Evolutionary conservation across 495 filamentous ascomycete species (phyloP), one percentile per base, ranked within the genome.

Genomic region (Echria macrotheca): DNA sequence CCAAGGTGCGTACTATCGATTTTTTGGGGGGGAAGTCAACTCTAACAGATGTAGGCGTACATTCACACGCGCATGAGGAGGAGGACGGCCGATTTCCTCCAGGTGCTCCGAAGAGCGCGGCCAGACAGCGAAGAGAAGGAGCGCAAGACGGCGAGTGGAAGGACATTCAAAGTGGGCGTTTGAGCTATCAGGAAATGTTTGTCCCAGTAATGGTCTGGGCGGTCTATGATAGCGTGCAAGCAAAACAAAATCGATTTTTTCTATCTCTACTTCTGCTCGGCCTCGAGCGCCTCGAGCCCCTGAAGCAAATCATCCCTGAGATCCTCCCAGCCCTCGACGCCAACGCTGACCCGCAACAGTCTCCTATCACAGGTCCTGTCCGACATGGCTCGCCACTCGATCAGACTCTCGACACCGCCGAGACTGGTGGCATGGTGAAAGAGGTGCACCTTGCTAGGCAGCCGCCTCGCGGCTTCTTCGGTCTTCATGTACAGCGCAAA

Each of bases 61-160:
- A 97, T 99, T 57, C 93, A 99, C 75, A 91, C 89, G 10, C 80
- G 93, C 60, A 99, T 99, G 93, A 82, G 93, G 56, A 84, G 89
- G 68, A 80, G 93, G 61, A 97, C 95, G 17, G 94, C 94, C 26
- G 94, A 99, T 67, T 97, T 97, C 73, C 79, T 99, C 39, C 95
- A 99, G 91, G 87, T 97, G 28, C 77, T 96, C 53, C 85, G 94
- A 68, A 77, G 94, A 77, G 89, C 93, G 44, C 71, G 93, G 61
- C 87, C 90, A 39, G 94, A 97, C 65, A 89, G 83, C 57, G 93
- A 97, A 70, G 94, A 96, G 68, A 95, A 93, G 67, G 93, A 98
- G 72, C 82, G 88, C 60, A 98, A 97, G 81, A 98, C 93, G 25
- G 93, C 94, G 22, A 96, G 89, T 69, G 93, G 93, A 53, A 82